Base-by-base conservation (phyloP, 345 rosid genomes). In the Isatis tinctoria region DNA sequence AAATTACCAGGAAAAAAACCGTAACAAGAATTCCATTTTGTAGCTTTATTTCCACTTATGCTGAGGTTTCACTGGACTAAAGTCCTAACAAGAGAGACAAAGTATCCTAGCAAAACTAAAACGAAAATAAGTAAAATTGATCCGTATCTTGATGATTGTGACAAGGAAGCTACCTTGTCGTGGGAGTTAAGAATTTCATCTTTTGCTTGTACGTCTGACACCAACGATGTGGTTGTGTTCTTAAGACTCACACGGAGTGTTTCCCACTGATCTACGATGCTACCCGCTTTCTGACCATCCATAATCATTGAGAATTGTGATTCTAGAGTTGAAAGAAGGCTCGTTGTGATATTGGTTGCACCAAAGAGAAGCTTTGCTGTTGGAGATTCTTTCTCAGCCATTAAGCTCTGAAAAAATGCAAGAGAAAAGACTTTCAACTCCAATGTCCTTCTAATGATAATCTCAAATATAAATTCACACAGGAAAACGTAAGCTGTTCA, bases 141-240 rank as follows among this genome's bases (percentile, higher is more conserved):
- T 62, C 78, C 65, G 75, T 78, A 86, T 82, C 85, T 79, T 67
- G 86, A 80, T 36, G 77, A 73, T 77, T 30, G 82, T 86, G 88
- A 65, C 85, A 79, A 83, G 81, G 83, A 82, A 80, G 85, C 93
- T 91, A 95, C 99, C 99, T 91, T 79, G 78, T 73, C 48, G 35
- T 82, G 48, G 83, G 82, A 75, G 69, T 80, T 70, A 44, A 78
- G 72, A 51, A 26, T 35, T 10, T 66, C 74, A 62, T 75, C 70
- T 74, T 70, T 72, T 40, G 30, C 83, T 69, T 82, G 82, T 56
- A 83, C 74, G 60, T 87, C 85, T 53, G 85, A 76, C 47, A 76
- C 60, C 73, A 88, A 37, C 11, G 78, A 78, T 58, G 80, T 51
- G 28, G 85, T 60, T 62, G 78, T 79, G 79, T 30, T 78, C 73